Evolutionary conservation across 2,329 filamentous ascomycete genomes (phyloP).

Genomic region (Helminthosporium solani): DNA sequence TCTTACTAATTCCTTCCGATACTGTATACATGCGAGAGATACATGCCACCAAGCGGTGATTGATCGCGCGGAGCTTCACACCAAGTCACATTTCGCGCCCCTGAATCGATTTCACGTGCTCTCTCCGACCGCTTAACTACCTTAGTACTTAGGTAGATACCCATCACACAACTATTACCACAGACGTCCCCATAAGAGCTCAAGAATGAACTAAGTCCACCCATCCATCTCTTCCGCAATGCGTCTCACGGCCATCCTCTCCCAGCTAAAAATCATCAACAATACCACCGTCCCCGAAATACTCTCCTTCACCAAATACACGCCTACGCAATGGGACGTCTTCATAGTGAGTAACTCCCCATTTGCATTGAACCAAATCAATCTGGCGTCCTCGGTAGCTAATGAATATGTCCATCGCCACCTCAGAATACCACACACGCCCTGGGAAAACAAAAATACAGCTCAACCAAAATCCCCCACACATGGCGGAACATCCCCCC

Average conservation of each 20-base stretch:
- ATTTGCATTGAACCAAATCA: neutral
- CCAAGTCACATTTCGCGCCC: too few species aligned
- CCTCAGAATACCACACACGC: neutral
- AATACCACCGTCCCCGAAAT: neutral
- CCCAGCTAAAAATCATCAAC: neutral
- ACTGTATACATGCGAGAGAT: neutral
- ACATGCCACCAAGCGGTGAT: too few species aligned
- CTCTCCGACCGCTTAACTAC: neutral
- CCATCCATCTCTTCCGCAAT: neutral
- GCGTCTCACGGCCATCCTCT: constrained; percentile 1
- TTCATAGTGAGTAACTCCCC: neutral
- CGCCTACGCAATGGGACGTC: neutral
- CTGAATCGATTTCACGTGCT: neutral
- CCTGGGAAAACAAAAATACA: neutral
- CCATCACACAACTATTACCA: neutral
- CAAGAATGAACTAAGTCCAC: neutral
- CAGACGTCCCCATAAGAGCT: neutral
- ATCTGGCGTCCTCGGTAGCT: neutral
- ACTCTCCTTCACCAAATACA: neutral
- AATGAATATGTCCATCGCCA: neutral
- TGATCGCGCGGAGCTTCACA: too few species aligned
- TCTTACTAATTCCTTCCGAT: neutral
- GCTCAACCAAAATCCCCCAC: neutral
- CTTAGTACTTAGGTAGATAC: too few species aligned
- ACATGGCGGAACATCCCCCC: neutral